Conservation (phyloP, 192 early-diverging fungal genomes). For the Obelidium mucronatum region DNA sequence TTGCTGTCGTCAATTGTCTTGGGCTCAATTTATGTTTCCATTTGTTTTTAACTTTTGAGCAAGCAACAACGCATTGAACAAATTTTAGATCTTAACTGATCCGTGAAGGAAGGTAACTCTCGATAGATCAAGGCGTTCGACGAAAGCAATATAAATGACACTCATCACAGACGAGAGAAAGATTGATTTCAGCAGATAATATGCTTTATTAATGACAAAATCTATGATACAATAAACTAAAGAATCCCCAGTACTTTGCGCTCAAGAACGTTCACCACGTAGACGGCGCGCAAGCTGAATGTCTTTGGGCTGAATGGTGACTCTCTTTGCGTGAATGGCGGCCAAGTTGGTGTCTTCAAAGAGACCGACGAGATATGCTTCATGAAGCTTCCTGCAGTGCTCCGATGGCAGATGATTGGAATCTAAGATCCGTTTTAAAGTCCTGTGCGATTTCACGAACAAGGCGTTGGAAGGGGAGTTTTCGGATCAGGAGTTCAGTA, state of each 20-base stretch:
- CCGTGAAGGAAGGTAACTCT: no score
- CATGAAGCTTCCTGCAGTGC: constrained; percentile 97
- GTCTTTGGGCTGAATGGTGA: constrained; percentile 93
- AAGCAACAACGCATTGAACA: no score
- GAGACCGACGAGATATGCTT: constrained; percentile 63
- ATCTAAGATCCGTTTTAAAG: constrained; percentile 99
- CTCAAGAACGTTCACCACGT: constrained; percentile 60
- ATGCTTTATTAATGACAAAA: no score
- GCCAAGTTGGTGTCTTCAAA: constrained; percentile 95
- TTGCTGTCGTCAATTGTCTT: no score
- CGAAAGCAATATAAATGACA: no score
- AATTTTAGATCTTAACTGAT: no score
- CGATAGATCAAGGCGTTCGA: no score
- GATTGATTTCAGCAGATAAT: no score
- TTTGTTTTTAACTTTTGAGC: no score
- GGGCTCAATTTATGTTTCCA: no score
- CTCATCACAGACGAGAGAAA: no score
- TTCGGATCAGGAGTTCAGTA: constrained; percentile 85
- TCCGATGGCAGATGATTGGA: constrained; percentile 99
- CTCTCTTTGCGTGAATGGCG: constrained; percentile 91
- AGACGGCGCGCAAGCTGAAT: constrained; percentile 98
- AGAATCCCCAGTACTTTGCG: background rate
- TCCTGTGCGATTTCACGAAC: constrained; percentile 99
- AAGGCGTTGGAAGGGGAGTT: constrained; percentile 91
- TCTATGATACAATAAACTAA: background rate